Evolutionary conservation across 2,329 filamentous ascomycete genomes (phyloP).

Genomic region (Hypoxylon sp.): DNA sequence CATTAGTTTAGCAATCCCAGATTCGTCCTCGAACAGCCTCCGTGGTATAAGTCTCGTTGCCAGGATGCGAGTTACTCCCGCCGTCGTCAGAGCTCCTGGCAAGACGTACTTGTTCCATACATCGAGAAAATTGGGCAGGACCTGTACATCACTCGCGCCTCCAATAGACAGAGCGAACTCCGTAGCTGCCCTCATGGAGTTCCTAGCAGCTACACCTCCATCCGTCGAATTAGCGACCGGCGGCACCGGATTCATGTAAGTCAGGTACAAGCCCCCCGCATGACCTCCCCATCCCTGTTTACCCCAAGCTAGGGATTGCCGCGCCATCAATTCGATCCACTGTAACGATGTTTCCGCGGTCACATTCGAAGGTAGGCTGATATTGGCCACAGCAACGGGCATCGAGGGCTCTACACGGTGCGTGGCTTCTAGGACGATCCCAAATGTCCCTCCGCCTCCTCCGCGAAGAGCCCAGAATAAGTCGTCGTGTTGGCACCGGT

Average conservation of each 20-base stretch:
- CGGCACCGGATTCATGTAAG: slow-evolving; percentile 43
- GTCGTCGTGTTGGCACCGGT: slow-evolving; percentile 55
- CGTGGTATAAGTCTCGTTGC: slow-evolving; percentile 39
- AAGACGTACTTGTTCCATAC: slow-evolving; percentile 44
- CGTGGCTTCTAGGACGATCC: slow-evolving; percentile 58
- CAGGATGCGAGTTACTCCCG: slow-evolving; percentile 37
- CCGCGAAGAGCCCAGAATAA: slow-evolving; percentile 64
- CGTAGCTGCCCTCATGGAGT: slow-evolving; percentile 37
- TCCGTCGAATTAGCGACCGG: slow-evolving; percentile 39
- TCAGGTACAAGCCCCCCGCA: slow-evolving; percentile 41
- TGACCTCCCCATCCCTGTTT: slow-evolving; percentile 46
- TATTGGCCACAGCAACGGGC: slow-evolving; percentile 48
- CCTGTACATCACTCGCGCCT: slow-evolving; percentile 41
- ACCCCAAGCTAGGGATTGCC: slow-evolving; percentile 41
- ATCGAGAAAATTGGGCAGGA: slow-evolving; percentile 39
- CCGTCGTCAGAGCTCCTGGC: slow-evolving; percentile 29
- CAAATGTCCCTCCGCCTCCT: slow-evolving; percentile 61
- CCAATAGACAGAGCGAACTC: slow-evolving; percentile 40
- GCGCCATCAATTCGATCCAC: slow-evolving; percentile 47
- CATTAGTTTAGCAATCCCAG: slow-evolving; percentile 38
- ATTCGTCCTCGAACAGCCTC: slow-evolving; percentile 36
- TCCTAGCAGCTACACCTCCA: slow-evolving; percentile 23
- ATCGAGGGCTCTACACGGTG: slow-evolving; percentile 57
- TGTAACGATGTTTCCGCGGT: slow-evolving; percentile 49
- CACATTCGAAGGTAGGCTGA: slow-evolving; percentile 47